phyloP scores from a whole-genome alignment of 1,139 yeast genomes.

The Sugiyamaella castrensis region DNA sequence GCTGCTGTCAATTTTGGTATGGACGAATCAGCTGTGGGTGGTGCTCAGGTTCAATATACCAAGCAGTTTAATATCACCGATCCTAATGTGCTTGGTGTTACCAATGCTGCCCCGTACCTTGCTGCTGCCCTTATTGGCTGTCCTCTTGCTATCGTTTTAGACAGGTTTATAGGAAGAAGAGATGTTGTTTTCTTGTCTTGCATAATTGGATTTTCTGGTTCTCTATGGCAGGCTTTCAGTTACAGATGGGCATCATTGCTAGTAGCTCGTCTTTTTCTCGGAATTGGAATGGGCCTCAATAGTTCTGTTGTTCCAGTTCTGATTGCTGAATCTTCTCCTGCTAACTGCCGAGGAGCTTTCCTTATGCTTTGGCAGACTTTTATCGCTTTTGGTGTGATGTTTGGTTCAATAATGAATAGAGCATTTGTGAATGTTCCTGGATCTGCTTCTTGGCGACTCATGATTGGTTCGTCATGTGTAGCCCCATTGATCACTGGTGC shows the following conservation, averaged over 20 bases:
- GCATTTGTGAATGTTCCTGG: slow-evolving; percentile 22
- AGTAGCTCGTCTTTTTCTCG: slow-evolving; percentile 54
- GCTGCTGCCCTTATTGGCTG: slow-evolving; percentile 66
- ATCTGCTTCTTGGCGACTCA: slow-evolving; percentile 40
- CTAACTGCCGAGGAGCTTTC: slow-evolving; percentile 19
- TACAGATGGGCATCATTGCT: slow-evolving; percentile 45
- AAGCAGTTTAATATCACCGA: slow-evolving; percentile 47
- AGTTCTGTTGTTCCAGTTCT: slow-evolving; percentile 23
- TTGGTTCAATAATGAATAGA: slow-evolving; percentile 67
- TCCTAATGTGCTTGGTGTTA: slow-evolving; percentile 48
- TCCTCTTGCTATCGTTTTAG: slow-evolving; percentile 68
- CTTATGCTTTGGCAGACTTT: slow-evolving; percentile 62
- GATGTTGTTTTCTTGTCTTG: slow-evolving; percentile 42
- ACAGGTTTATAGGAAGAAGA: slow-evolving; percentile 32
- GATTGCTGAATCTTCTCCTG: slow-evolving; percentile 23
- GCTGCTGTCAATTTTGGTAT: slow-evolving; percentile 45
- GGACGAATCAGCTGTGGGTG: slow-evolving; percentile 72
- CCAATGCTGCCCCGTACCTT: slow-evolving; percentile 76
- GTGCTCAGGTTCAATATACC: slow-evolving; percentile 65
- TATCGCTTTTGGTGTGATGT: slow-evolving; percentile 81
- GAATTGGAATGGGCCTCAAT: slow-evolving; percentile 37
- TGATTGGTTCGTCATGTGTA: slow-evolving; percentile 39
- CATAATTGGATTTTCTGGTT: slow-evolving; percentile 47
- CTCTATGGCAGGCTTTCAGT: slow-evolving; percentile 25
- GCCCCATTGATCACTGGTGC: slow-evolving; percentile 35